Evolutionary conservation across 352 stramenopile genomes (phyloP).

Genomic region (Phytophthora megakarya): DNA sequence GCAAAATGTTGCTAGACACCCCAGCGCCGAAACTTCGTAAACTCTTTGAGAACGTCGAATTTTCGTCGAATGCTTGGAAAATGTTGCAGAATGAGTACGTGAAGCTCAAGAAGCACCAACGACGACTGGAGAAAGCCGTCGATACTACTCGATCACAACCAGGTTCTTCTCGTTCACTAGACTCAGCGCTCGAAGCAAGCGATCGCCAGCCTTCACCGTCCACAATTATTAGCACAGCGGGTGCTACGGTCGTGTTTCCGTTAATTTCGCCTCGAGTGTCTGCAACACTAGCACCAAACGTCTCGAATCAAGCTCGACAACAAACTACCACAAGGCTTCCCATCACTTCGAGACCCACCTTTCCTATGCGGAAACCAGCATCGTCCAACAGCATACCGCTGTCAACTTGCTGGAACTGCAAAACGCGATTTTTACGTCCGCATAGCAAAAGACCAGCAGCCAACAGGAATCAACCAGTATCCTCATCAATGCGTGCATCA

Average conservation of each 20-base stretch:
- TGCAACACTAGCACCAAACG: background rate
- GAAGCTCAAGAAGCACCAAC: constrained; percentile 56
- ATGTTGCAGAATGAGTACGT: constrained; percentile 42
- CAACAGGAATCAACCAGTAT: constrained; percentile 14
- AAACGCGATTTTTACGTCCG: constrained; percentile 52
- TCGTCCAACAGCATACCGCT: constrained; percentile 41
- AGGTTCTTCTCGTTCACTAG: constrained; percentile 20
- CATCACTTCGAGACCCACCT: constrained; percentile 14
- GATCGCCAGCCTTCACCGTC: constrained; percentile 12
- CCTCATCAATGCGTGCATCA: constrained; percentile 33
- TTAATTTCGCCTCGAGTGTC: constrained; percentile 37
- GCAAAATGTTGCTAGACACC: constrained; percentile 59
- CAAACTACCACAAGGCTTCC: constrained; percentile 10
- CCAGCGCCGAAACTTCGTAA: constrained; percentile 43
- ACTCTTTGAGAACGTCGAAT: constrained; percentile 42
- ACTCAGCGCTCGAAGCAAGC: constrained; percentile 8
- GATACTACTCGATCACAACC: constrained; percentile 14
- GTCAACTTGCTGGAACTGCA: constrained; percentile 71
- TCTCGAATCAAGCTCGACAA: constrained; percentile 1
- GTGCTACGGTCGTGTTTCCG: constrained; percentile 34
- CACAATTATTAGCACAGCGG: constrained; percentile 23
- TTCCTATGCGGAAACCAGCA: constrained; percentile 35
- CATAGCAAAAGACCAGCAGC: constrained; percentile 17
- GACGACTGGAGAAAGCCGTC: constrained; percentile 34
- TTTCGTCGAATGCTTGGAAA: constrained; percentile 50